These are phyloP conservation scores for Chloropicon primus DNA, from an alignment of 139 green algal species.

Conservation along the genomic window DNA sequence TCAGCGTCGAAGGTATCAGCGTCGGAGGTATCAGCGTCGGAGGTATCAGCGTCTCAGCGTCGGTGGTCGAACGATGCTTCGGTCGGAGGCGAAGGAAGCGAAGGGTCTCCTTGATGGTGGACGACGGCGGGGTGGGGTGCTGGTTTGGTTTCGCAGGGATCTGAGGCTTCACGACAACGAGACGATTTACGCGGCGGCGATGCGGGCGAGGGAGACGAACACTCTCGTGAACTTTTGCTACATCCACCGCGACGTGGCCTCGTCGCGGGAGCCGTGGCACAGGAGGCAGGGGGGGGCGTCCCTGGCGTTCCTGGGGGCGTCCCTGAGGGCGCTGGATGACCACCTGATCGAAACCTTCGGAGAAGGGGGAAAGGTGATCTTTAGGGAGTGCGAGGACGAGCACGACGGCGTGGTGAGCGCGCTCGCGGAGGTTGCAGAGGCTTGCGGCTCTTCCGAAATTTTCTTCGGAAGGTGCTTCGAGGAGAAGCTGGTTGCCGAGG, in stretches of 20 bases:
- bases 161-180: conserved; percentile 43
- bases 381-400: conserved; percentile 7
- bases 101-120: too few relatives aligned
- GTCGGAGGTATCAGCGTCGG: too few relatives aligned
- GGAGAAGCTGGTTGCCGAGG: not conserved
- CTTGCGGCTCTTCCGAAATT: conserved; percentile 12
- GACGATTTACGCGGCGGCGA: conserved; percentile 23
- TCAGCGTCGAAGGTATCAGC: too few relatives aligned
- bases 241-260: conserved; percentile 21
- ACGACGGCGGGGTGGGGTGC: not conserved
- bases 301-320: conserved; percentile 14
- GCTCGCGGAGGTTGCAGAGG: not conserved
- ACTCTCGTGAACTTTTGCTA: conserved; percentile 29
- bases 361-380: conserved; percentile 16
- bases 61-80: too few relatives aligned
- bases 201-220: conserved; percentile 7
- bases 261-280: not conserved
- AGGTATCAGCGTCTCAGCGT: too few relatives aligned
- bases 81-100: too few relatives aligned
- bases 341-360: conserved; percentile 19
- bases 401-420: conserved; percentile 1
- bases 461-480: conserved; percentile 9
- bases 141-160: conserved; percentile 23
- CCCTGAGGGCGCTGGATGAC: conserved; percentile 15
- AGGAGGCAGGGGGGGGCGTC: conserved; percentile 20